Evolutionary conservation across 2,329 filamentous ascomycete species (phyloP).

Genomic region (Aspergillus neoniger): DNA sequence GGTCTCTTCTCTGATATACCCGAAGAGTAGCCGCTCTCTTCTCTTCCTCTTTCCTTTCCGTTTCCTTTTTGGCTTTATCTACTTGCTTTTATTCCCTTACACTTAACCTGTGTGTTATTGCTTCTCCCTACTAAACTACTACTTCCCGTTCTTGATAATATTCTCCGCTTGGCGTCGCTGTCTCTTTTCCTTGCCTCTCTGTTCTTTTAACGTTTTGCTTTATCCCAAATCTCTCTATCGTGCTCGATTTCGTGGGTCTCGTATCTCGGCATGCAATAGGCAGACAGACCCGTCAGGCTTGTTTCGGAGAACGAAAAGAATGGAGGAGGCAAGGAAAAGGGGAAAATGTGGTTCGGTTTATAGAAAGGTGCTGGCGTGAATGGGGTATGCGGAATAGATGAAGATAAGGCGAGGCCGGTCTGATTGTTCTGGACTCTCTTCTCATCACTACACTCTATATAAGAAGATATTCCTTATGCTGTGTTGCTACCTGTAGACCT

Average conservation of each 20-base stretch:
- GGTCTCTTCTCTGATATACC: conserved; percentile 70
- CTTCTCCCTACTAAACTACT: conserved; percentile 4
- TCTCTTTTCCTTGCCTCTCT: conserved; percentile 1
- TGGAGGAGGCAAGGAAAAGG: neutral
- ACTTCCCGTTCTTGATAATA: conserved; percentile 10
- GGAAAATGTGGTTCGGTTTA: neutral
- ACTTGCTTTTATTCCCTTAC: conserved; percentile 6
- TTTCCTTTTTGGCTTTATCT: neutral
- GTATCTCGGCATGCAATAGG: neutral
- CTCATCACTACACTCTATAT: conserved; percentile 5
- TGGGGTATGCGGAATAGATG: conserved; percentile 1
- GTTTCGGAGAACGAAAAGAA: neutral
- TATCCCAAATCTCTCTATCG: neutral
- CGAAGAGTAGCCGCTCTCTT: conserved; percentile 54
- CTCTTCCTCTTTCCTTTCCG: conserved; percentile 14
- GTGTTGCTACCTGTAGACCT: neutral
- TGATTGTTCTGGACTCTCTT: conserved; percentile 1
- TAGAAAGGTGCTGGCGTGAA: conserved; percentile 2
- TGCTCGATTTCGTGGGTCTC: neutral
- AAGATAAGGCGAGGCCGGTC: neutral
- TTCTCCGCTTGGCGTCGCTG: conserved; percentile 10
- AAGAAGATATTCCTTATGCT: conserved; percentile 2
- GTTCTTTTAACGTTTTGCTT: neutral
- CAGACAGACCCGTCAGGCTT: neutral
- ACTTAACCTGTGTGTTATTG: neutral